Evolutionary conservation across 2,329 filamentous ascomycete genomes (phyloP), one percentile per base, ranked within the genome.

Genomic region (Pseudogymnoascus sp.): DNA sequence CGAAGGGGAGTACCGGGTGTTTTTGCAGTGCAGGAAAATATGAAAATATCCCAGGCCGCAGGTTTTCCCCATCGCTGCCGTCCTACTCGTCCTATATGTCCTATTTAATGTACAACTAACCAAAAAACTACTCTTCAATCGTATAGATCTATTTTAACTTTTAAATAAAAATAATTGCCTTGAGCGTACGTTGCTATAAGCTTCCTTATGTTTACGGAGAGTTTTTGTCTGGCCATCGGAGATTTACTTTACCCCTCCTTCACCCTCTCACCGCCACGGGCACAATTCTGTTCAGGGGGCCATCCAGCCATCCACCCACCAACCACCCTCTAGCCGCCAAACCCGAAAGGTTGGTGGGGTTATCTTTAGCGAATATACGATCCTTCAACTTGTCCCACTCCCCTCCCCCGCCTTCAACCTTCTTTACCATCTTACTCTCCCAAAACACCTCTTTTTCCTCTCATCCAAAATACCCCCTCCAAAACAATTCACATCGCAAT

Each of bases 401-500:
- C 44, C 44, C 55, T 59, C 55, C 55, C 55, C 55, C 36, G 33
- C 55, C 31, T 59, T 59, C 31, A 59, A 59, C 36, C 55, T 39
- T 39, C 55, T 38, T 31, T 36, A 10, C 33, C 55, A 36, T 59
- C 55, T 59, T 59, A 36, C 55, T 59, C 36, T 39, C 55, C 31
- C 55, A 59, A 59, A 36, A 36, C 55, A 59, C 55, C 31, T 39
- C 33, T 38, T 55, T 62, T 55, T 58, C 44, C 29, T 62, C 44
- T 12, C 42, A 58, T 41, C 35, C 51, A 21, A 35, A 35, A 51
- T 31, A 10, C 41, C 42, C 60, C 13, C 39, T 31, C 29, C 15
- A 25, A 59, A 59, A 59, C 25, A 59, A n/a, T 29, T 55, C 44
- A 55, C 59, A 61, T 51, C 59, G 41, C 33, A 61, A 62, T 51